phyloP scores from a whole-genome alignment of 2,329 filamentous ascomycete species.

The Phialophora chinensis region DNA sequence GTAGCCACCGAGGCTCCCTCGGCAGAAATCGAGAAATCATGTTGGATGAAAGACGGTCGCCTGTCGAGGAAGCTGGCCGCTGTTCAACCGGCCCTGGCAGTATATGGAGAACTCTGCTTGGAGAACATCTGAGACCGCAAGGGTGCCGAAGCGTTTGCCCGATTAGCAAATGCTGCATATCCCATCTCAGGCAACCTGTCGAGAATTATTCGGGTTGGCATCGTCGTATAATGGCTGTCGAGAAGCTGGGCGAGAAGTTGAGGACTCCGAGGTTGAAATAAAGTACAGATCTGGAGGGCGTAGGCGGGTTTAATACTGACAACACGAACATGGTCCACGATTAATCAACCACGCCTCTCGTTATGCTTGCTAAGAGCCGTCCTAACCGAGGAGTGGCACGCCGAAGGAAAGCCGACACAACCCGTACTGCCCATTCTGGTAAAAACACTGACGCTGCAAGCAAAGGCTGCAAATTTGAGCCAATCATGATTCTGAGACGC shows the following conservation, averaged over 20 bases:
- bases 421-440: not conserved
- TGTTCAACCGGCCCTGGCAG: conserved; percentile 5
- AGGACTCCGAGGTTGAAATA: conserved; percentile 2
- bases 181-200: conserved; percentile 2
- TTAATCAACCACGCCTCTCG: conserved; percentile 13
- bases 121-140: conserved; percentile 1
- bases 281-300: conserved; percentile 17
- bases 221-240: not conserved
- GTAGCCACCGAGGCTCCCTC: conserved; percentile 3
- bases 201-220: not conserved
- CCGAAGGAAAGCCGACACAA: not conserved
- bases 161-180: conserved; percentile 20
- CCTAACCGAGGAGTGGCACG: conserved; percentile 7
- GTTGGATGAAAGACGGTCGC: not conserved
- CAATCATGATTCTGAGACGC: not conserved
- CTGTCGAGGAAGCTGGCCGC: not conserved
- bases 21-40: not conserved
- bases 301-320: conserved; percentile 9
- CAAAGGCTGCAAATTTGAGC: not conserved
- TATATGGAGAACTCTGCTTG: conserved; percentile 3
- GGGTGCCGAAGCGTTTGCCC: not conserved
- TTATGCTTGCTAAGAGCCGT: conserved; percentile 21
- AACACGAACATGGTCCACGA: not conserved
- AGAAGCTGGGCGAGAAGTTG: not conserved
- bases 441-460: not conserved